These are phyloP conservation scores for Cucumis cinereus DNA, from an alignment of 306 rosid genomes.

Conservation along the genomic window DNA sequence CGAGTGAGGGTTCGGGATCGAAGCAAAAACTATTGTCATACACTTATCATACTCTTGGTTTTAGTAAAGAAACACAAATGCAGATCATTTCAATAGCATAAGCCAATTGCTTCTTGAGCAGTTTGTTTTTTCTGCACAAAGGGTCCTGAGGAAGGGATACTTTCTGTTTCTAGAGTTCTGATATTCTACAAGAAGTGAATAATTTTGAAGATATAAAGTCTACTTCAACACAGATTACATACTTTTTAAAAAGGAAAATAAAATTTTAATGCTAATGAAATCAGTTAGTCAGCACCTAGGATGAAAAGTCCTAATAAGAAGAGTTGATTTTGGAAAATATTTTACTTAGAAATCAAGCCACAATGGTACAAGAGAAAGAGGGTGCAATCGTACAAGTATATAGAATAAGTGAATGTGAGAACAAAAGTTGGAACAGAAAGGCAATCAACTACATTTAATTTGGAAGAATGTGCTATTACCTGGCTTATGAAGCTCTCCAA, in stretches of 20 bases:
- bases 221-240: neutral
- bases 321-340: neutral
- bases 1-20: conserved; percentile 5
- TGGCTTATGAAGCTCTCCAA: conserved; percentile 62
- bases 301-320: neutral
- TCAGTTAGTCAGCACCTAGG: neutral
- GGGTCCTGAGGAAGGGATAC: neutral
- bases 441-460: neutral
- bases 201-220: neutral
- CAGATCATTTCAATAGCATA: neutral
- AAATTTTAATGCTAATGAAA: neutral
- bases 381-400: neutral
- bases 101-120: neutral
- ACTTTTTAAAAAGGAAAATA: neutral
- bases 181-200: neutral
- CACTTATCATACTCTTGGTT: neutral
- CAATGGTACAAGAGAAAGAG: neutral
- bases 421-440: neutral
- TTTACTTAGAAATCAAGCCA: too few relatives aligned
- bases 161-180: neutral
- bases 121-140: neutral
- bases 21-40: neutral
- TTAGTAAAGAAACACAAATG: neutral
- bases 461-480: conserved; percentile 26
- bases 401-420: neutral